These are phyloP conservation scores for Podospora fimiseda DNA, from an alignment of 495 filamentous ascomycete genomes.

Conservation along the genomic window DNA sequence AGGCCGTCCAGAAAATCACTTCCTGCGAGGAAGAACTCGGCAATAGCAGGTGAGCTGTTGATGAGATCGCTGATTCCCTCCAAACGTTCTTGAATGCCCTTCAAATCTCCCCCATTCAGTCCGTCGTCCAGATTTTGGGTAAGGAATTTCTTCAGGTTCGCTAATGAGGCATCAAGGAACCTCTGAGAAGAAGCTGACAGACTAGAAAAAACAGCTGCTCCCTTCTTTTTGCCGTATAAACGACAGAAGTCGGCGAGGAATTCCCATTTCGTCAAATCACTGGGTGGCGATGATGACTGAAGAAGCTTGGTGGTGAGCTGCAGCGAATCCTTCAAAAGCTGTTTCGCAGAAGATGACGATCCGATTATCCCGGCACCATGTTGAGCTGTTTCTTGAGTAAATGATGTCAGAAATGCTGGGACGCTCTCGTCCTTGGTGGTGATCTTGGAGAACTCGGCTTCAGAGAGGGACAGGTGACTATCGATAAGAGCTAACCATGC, in stretches of 20 bases:
- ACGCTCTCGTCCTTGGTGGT: slow-evolving; percentile 52
- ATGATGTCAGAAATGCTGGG: slow-evolving; percentile 54
- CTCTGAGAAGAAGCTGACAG: slow-evolving; percentile 29
- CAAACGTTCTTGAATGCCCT: slow-evolving; percentile 38
- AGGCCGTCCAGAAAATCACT: slow-evolving; percentile 81
- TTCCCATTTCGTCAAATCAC: slow-evolving; percentile 44
- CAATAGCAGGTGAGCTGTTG: slow-evolving; percentile 44
- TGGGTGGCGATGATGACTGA: slow-evolving; percentile 37
- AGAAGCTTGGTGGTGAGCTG: slow-evolving; percentile 49
- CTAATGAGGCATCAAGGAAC: slow-evolving; percentile 29
- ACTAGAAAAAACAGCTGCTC: slow-evolving; percentile 20
- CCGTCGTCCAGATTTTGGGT: slow-evolving; percentile 46
- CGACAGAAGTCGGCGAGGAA: slow-evolving; percentile 54
- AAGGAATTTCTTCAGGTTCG: slow-evolving; percentile 37
- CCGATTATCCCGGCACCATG: slow-evolving; percentile 34
- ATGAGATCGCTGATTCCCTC: slow-evolving; percentile 47
- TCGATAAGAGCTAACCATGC: slow-evolving; percentile 65
- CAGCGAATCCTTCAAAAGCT: slow-evolving; percentile 57
- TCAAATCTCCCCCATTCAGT: slow-evolving; percentile 39
- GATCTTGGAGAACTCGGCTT: slow-evolving; percentile 42
- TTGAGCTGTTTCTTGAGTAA: slow-evolving; percentile 45
- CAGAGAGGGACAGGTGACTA: slow-evolving; percentile 54
- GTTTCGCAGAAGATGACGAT: slow-evolving; percentile 41
- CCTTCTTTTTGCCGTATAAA: slow-evolving; percentile 48
- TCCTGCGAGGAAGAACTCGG: slow-evolving; percentile 66